These are phyloP conservation scores for Abrus pulchellus DNA, from an alignment of 306 rosid species.

Conservation along the genomic window DNA sequence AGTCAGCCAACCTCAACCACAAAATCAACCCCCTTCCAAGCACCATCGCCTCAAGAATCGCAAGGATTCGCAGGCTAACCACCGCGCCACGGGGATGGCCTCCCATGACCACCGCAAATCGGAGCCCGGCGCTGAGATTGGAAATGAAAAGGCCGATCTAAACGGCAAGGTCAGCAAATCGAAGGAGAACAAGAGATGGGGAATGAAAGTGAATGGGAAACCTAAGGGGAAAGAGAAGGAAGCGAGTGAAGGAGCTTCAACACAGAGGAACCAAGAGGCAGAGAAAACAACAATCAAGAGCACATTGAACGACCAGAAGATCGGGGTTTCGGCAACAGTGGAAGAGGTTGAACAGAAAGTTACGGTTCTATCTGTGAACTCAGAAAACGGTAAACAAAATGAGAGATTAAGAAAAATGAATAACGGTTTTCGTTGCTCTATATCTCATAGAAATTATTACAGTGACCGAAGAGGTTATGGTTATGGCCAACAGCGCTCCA, in stretches of 20 bases:
- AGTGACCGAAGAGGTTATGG: background rate
- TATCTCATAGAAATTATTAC: constrained; percentile 12
- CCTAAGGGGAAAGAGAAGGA: background rate
- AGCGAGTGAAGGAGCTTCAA: background rate
- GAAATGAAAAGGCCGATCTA: constrained; percentile 24
- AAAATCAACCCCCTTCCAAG: background rate
- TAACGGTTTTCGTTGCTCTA: background rate
- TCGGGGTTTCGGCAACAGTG: background rate
- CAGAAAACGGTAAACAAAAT: constrained; percentile 14
- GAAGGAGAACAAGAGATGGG: background rate
- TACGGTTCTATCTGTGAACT: constrained; percentile 39
- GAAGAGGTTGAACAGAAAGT: constrained; percentile 49
- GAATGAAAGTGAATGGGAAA: background rate
- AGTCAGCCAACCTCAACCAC: background rate
- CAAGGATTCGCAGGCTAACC: constrained; percentile 1
- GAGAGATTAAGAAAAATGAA: background rate
- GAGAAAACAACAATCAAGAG: constrained; percentile 20
- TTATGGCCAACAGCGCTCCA: too few species aligned
- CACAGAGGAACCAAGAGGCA: background rate
- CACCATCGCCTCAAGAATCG: background rate
- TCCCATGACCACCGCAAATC: background rate
- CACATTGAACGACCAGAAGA: constrained; percentile 21
- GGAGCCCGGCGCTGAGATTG: constrained; percentile 12
- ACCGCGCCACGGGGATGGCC: background rate
- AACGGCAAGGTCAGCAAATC: background rate